Conservation (phyloP, 2,329 filamentous ascomycete species). For the Penicillium sp. region DNA sequence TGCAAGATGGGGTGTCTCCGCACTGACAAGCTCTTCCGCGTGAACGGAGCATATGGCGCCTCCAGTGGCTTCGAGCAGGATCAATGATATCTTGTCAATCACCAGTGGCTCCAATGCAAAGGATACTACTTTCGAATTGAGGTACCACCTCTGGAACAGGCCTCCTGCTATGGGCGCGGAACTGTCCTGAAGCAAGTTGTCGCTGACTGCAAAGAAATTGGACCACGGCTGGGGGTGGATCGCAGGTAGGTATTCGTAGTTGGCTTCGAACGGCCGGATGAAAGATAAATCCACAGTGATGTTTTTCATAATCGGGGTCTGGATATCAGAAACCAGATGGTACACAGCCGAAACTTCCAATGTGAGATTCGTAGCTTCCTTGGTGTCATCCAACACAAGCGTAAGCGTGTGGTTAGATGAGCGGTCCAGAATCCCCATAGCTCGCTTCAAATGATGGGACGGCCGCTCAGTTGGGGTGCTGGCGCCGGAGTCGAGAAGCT, state of each 20-base stretch:
- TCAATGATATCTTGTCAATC: slow-evolving; percentile 63
- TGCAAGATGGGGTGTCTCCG: slow-evolving; percentile 45
- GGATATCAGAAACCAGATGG: slow-evolving; percentile 70
- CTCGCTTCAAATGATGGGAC: slow-evolving; percentile 33
- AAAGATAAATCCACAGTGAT: slow-evolving; percentile 66
- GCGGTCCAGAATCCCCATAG: slow-evolving; percentile 36
- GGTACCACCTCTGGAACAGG: slow-evolving; percentile 74
- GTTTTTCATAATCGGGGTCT: slow-evolving; percentile 75
- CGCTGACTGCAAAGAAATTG: slow-evolving; percentile 69
- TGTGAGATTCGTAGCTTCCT: slow-evolving; percentile 57
- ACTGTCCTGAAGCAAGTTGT: slow-evolving; percentile 32
- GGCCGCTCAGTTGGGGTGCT: slow-evolving; percentile 29
- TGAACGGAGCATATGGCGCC: slow-evolving; percentile 56
- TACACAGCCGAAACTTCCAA: slow-evolving; percentile 73
- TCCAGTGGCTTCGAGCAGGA: slow-evolving; percentile 58
- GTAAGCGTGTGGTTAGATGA: slow-evolving; percentile 31
- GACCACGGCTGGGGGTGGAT: slow-evolving; percentile 80
- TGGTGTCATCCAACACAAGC: slow-evolving; percentile 52
- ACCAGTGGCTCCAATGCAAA: slow-evolving; percentile 64
- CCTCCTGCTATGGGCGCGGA: slow-evolving; percentile 50
- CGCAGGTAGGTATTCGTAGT: slow-evolving; percentile 78
- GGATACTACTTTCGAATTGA: slow-evolving; percentile 68
- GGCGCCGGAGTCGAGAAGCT: slow-evolving; percentile 18
- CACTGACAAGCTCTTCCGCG: slow-evolving; percentile 31
- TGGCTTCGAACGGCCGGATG: slow-evolving; percentile 82